phyloP scores from a whole-genome alignment of 2,329 filamentous ascomycete species.

The Onygenales sp. region DNA sequence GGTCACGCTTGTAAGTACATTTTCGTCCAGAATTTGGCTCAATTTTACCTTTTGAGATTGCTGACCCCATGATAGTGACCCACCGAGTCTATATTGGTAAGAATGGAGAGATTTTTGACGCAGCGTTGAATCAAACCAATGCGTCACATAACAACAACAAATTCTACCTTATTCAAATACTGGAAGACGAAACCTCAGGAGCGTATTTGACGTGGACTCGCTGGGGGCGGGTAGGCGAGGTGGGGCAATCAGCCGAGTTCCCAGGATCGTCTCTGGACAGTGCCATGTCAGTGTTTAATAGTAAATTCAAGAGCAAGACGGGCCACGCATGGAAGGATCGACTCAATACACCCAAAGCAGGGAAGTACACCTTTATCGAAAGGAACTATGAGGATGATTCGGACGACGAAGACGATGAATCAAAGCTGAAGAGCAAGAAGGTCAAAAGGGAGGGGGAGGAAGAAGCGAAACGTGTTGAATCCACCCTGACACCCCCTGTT shows the following conservation, averaged over 20 bases:
- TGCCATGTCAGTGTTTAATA: conserved; percentile 39
- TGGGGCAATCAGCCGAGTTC: conserved; percentile 36
- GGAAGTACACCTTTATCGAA: conserved; percentile 71
- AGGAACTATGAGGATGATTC: conserved; percentile 58
- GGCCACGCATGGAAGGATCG: conserved; percentile 44
- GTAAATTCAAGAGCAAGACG: conserved; percentile 50
- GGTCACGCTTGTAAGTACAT: conserved; percentile 16
- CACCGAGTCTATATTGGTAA: conserved; percentile 55
- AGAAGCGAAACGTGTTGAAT: conserved; percentile 37
- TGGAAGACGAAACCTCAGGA: conserved; percentile 27
- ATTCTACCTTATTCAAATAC: conserved; percentile 65
- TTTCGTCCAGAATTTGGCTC: not conserved
- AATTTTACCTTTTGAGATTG: not conserved
- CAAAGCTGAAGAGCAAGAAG: conserved; percentile 17
- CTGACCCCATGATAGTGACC: conserved; percentile 6
- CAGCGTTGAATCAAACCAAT: conserved; percentile 70
- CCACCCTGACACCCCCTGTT: conserved; percentile 49
- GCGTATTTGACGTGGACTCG: conserved; percentile 59
- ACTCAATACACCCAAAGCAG: conserved; percentile 38
- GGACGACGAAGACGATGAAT: conserved; percentile 30
- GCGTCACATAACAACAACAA: conserved; percentile 68
- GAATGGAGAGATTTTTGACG: conserved; percentile 63
- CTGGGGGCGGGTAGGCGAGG: conserved; percentile 66
- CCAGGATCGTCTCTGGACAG: conserved; percentile 26
- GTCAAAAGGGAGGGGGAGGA: conserved; percentile 22